phyloP scores from a whole-genome alignment of 163 green algal species.

The Scenedesmus sp. region DNA sequence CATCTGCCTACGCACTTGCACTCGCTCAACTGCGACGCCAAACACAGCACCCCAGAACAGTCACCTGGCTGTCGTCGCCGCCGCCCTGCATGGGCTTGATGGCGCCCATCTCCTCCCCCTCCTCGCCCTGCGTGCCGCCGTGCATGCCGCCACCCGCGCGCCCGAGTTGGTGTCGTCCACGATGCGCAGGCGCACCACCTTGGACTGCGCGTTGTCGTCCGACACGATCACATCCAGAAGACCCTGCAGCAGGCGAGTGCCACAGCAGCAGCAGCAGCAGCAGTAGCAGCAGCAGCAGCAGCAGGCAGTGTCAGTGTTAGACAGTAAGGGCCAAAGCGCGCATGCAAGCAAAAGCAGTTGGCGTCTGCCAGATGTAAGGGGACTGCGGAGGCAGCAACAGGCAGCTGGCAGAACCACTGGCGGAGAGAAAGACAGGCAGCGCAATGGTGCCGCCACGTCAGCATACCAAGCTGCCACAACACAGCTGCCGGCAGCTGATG shows the following conservation, averaged over 20 bases:
- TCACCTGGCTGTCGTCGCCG: not conserved
- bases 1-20: not conserved
- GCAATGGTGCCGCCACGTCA: too few species aligned
- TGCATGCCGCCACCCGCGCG: not conserved
- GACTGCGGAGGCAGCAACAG: too few species aligned
- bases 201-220: constrained; percentile 96
- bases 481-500: too few species aligned
- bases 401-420: not conserved
- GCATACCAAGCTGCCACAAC: too few species aligned
- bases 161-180: constrained; percentile 4
- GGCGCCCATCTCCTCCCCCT: constrained; percentile 45
- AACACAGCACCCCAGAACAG: too few species aligned
- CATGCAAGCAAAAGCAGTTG: too few species aligned
- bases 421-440: too few species aligned
- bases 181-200: constrained; percentile 94
- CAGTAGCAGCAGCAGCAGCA: too few species aligned
- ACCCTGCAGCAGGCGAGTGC: constrained; percentile 1
- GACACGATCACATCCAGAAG: constrained; percentile 93
- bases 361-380: too few species aligned
- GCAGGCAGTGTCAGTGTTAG: too few species aligned
- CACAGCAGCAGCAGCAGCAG: not conserved
- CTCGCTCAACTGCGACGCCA: not conserved
- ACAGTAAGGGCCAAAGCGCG: too few species aligned
- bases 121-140: not conserved
- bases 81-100: constrained; percentile 61